Evolutionary conservation across 331 rosid genomes (phyloP), one percentile per base, ranked within the genome.

Genomic region (Telfairia occidentalis): DNA sequence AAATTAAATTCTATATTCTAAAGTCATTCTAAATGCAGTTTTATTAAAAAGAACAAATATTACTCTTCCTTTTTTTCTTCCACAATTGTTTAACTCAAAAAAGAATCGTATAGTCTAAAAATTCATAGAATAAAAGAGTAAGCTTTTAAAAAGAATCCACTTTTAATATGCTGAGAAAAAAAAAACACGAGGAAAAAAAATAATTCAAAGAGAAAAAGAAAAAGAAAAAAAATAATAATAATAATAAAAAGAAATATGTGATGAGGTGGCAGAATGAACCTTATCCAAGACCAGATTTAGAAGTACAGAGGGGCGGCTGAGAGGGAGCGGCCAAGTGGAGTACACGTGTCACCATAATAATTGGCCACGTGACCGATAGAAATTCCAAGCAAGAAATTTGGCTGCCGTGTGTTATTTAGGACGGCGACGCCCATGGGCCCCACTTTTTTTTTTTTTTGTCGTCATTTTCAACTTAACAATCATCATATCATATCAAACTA

Each of bases 261-360:
- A 26, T 71, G 76, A 71, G 59, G 76, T 71, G 76, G 76, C 60
- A 34, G 34, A 19, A 2, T 5, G 0, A 24, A 29, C 9, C 46
- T 71, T 71, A 71, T 71, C 76, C 76, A 48, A 71, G 49, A 48
- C 1, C 16, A n/a, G 74, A 67, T 71, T n/a, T 71, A 16, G 69
- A 7, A 18, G 60, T 16, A 49, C 15, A 23, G 21, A 24, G 26
- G 76, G 61, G 46, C 45, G 76, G 76, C 76, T 16, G 34, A 8
- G 30, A 71, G n/a, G n/a, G 7, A 29, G 74, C 7, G 60, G 58
- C 76, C 58, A 71, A 50, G 60, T 71, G 76, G 76, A 71, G 0
- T 49, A 71, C 76, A 71, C 76, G 60, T 71, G 76, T 49, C 58
- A 0, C 1, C 0, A 2, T 0, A 0, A 0, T 0, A 40, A 67